These are phyloP conservation scores for Senna tora DNA, from an alignment of 306 rosid genomes.

Conservation along the genomic window DNA sequence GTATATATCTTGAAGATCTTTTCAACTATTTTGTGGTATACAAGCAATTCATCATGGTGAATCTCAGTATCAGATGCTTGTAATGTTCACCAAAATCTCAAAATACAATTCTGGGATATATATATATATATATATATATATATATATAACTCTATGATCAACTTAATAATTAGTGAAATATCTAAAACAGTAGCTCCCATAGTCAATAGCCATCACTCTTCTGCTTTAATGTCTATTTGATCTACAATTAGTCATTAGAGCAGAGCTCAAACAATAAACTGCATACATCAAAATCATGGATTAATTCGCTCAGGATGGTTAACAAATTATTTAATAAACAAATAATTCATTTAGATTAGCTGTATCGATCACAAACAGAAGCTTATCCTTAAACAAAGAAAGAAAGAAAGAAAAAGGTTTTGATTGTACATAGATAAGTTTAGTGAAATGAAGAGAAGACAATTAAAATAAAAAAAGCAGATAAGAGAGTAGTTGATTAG, in stretches of 20 bases:
- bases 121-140: too few relatives aligned
- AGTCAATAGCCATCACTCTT: neutral
- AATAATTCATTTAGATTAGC: neutral
- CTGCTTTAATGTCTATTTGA: neutral
- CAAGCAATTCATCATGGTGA: neutral
- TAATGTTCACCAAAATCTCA: neutral
- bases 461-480: neutral
- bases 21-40: neutral
- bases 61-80: constrained; percentile 1
- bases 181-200: neutral
- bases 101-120: too few relatives aligned
- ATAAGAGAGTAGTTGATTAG: constrained; percentile 3
- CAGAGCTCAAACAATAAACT: neutral
- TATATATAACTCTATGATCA: too few relatives aligned
- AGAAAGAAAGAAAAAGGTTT: neutral
- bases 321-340: neutral
- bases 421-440: neutral
- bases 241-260: neutral
- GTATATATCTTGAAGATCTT: neutral
- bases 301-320: neutral
- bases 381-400: neutral
- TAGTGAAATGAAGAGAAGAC: neutral
- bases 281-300: neutral
- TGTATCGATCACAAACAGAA: neutral
- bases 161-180: neutral